Evolutionary conservation across 176 grass and related monocot species (phyloP).

Genomic region (Miscanthus lutarioriparius): DNA sequence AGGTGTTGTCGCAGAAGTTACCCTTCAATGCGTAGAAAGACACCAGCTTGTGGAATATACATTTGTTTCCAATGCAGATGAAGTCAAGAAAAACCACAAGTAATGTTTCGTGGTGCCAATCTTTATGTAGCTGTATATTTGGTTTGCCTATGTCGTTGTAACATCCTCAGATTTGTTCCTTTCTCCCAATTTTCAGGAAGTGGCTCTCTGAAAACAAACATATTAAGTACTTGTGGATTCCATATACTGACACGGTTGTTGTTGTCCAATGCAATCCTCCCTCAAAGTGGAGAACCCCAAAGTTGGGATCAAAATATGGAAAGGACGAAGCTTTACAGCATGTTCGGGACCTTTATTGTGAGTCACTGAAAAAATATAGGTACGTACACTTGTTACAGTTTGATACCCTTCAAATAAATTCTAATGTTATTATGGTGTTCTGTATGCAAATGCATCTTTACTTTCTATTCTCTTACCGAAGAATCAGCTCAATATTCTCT

Average conservation of each 20-base stretch:
- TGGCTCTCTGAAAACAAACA: constrained; percentile 93
- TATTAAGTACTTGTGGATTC: constrained; percentile 96
- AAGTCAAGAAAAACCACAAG: constrained; percentile 96
- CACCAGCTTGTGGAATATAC: constrained; percentile 90
- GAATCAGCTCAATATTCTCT: constrained; percentile 33
- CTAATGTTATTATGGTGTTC: constrained; percentile 1
- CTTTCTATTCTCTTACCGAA: constrained; percentile 5
- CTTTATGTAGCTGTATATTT: constrained; percentile 16
- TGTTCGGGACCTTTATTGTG: constrained; percentile 72
- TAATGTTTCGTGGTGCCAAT: constrained; percentile 35
- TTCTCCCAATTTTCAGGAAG: constrained; percentile 56
- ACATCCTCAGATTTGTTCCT: constrained; percentile 18
- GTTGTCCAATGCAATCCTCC: constrained; percentile 86
- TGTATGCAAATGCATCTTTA: constrained; percentile 8
- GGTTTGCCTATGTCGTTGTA: constrained; percentile 5
- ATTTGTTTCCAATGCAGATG: constrained; percentile 67
- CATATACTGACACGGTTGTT: constrained; percentile 81
- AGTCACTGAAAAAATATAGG: constrained; percentile 77
- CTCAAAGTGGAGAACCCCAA: constrained; percentile 76
- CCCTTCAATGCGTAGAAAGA: constrained; percentile 74
- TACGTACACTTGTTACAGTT: constrained; percentile 31
- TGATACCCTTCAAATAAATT: constrained; percentile 3
- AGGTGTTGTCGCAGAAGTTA: constrained; percentile 80
- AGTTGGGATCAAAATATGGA: constrained; percentile 69
- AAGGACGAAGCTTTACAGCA: constrained; percentile 81